Conservation (phyloP, 2,329 filamentous ascomycete genomes). For the Fonsecaea multimorphosa region DNA sequence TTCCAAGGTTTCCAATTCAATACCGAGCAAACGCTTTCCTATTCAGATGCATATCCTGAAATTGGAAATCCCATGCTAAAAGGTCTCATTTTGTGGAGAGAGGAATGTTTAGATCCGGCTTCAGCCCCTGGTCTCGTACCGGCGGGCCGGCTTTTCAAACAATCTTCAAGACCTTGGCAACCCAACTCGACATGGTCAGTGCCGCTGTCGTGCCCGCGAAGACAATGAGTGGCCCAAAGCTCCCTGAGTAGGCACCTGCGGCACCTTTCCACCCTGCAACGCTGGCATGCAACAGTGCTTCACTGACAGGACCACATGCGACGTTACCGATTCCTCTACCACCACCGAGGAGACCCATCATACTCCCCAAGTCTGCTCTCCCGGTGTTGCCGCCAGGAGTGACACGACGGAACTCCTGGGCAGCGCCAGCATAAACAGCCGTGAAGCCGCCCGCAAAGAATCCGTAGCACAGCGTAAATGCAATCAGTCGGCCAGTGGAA, state of each 20-base stretch:
- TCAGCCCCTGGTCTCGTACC: background rate
- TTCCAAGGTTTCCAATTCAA: no score
- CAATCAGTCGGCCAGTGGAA: conserved; percentile 47
- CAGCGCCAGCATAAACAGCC: conserved; percentile 52
- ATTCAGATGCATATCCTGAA: background rate
- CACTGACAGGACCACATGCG: conserved; percentile 59
- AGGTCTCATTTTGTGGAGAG: no score
- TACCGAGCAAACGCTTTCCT: no score
- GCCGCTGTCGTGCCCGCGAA: conserved; percentile 51
- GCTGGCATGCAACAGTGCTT: conserved; percentile 41
- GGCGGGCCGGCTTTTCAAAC: conserved; percentile 12
- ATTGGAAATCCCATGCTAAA: background rate
- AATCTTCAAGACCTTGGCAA: conserved; percentile 20
- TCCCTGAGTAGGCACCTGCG: conserved; percentile 6
- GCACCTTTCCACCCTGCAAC: conserved; percentile 4
- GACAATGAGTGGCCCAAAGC: conserved; percentile 43
- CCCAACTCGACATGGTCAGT: conserved; percentile 19
- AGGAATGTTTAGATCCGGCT: background rate
- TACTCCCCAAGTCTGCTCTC: conserved; percentile 54
- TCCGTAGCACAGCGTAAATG: conserved; percentile 53
- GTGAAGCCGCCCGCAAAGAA: conserved; percentile 53
- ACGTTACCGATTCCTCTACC: conserved; percentile 61
- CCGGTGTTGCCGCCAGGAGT: conserved; percentile 17
- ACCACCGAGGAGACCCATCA: conserved; percentile 56
- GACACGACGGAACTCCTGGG: conserved; percentile 41